Base-by-base conservation (phyloP, 2,329 filamentous ascomycete genomes). In the Penicillium nordicum region DNA sequence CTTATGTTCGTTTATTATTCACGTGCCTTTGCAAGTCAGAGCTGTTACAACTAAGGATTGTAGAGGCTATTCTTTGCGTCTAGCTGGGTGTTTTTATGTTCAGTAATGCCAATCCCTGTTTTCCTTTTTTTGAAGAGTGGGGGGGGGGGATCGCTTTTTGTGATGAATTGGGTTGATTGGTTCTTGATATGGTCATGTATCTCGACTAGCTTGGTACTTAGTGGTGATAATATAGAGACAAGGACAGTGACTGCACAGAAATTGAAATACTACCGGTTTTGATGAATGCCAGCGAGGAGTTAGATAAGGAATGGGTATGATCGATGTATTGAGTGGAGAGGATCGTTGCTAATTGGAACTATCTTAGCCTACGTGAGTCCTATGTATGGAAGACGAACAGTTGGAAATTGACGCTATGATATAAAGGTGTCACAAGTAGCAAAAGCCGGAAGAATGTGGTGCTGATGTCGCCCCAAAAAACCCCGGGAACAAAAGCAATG, bases 251-350 rank as follows among this genome's bases (percentile, higher is more conserved):
- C 12, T 21, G 1, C n/a, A 21, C 11, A 21, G n/a, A 16, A 16
- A 11, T n/a, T 7, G 12, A n/a, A 9, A 11, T 25, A 1, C 11
- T 25, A 4, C 9, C 4, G 9, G 8, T 3, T 2, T 34, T 11
- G 18, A n/a, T 9, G 5, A 12, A 11, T 18, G 0, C 1, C 3
- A 34, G 5, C 1, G 3, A 11, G 5, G 12, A n/a, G 4, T 4
- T 12, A 7, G 29, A 25, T 11, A 23, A 9, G 5, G 8, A 5
- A 11, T 11, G 8, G 2, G 16, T 34, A 46, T 16, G 5, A 4
- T 6, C 2, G 10, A 23, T 34, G 8, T n/a, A 23, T 23, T 6
- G 12, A n/a, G 12, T 16, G 9, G 3, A 34, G 18, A 30, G 8
- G 5, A 4, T 34, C 23, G 18, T 12, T 16, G 8, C 5, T 7